Base-by-base conservation (phyloP, 2,329 filamentous ascomycete species). In the Sporothrix dimorphospora region DNA sequence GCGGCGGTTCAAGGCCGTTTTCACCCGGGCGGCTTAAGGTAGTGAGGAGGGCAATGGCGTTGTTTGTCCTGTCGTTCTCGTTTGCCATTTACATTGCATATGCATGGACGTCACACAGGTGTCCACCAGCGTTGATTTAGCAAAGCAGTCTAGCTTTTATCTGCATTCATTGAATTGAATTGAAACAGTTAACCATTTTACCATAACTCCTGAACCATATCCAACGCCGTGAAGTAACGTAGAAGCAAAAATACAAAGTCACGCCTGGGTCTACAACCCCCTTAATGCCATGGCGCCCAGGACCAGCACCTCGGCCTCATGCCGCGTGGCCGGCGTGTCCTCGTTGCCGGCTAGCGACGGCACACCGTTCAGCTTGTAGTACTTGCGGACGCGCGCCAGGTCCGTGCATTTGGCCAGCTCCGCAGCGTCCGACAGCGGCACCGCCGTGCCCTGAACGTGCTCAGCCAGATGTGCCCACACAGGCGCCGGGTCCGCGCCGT, bases 361-460 rank as follows among this genome's bases (percentile, higher is more conserved):
- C n/a, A 88, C 79, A 8, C 86, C 84, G 74, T 92, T 92, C 40
- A 98, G 82, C 80, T 97, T 97, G 82, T 98, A 98, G 74, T 93
- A 90, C 82, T 97, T 98, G 78, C 88, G 89, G 42, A 98, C 87
- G 78, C 90, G 91, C 27, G 83, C 79, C 77, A 91, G 80, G 78
- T 97, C 93, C 1, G 90, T 87, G 34, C 88, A 82, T 0, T 80
- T 78, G 0, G 81, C 79, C 24, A 97, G 81, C n/a, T 83, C 84
- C 4, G 86, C 45, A 3, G 42, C 86, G 77, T 97, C 91, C 0
- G 87, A 86, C 72, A 94, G 89, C 0, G 85, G 78, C 0, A 87
- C 79, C 0, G 85, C 80, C 0, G 83, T 85, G 12, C 93, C 94
- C 75, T 92, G 78, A 27, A 97, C 84, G 45, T 87, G 81, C 24